These are phyloP conservation scores for Termitomyces sp. DNA, from an alignment of 768 basidiomycete genomes.

Conservation along the genomic window DNA sequence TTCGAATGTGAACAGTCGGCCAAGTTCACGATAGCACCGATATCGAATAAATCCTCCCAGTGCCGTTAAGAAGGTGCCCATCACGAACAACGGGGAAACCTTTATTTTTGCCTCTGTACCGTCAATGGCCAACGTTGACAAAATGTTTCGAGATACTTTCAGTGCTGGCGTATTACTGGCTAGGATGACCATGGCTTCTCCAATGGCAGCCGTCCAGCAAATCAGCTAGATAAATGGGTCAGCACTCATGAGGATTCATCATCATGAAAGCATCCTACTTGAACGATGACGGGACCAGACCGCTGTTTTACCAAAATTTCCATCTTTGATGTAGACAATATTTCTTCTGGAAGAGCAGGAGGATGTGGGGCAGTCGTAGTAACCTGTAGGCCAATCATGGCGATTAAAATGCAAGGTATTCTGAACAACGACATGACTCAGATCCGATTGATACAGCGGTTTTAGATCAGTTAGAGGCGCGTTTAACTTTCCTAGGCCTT, in stretches of 20 bases:
- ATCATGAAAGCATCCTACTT: slow-evolving; percentile 27
- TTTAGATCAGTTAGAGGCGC: not conserved
- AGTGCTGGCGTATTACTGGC: slow-evolving; percentile 26
- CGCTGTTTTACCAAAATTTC: slow-evolving; percentile 38
- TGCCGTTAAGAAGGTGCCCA: slow-evolving; percentile 37
- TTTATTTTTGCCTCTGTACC: slow-evolving; percentile 26
- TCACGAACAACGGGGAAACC: slow-evolving; percentile 30
- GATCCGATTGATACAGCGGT: not conserved
- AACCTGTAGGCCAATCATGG: slow-evolving; percentile 42
- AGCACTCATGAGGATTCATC: not conserved
- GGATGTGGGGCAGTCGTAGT: slow-evolving; percentile 48
- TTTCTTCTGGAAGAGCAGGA: slow-evolving; percentile 33
- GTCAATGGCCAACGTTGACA: slow-evolving; percentile 27
- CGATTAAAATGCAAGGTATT: slow-evolving; percentile 42
- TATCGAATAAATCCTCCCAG: slow-evolving; percentile 42
- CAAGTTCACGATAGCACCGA: slow-evolving; percentile 45
- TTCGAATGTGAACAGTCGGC: slow-evolving; percentile 50
- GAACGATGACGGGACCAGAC: slow-evolving; percentile 30
- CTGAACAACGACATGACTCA: slow-evolving; percentile 29
- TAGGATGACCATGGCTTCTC: slow-evolving; percentile 37
- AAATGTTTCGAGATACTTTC: slow-evolving; percentile 22
- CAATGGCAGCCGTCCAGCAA: slow-evolving; percentile 36
- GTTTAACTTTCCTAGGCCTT: not conserved
- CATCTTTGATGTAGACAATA: slow-evolving; percentile 31
- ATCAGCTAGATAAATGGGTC: slow-evolving; percentile 25